These are phyloP conservation scores for Selenicereus undatus DNA, from an alignment of 148 eudicot species.

Conservation along the genomic window DNA sequence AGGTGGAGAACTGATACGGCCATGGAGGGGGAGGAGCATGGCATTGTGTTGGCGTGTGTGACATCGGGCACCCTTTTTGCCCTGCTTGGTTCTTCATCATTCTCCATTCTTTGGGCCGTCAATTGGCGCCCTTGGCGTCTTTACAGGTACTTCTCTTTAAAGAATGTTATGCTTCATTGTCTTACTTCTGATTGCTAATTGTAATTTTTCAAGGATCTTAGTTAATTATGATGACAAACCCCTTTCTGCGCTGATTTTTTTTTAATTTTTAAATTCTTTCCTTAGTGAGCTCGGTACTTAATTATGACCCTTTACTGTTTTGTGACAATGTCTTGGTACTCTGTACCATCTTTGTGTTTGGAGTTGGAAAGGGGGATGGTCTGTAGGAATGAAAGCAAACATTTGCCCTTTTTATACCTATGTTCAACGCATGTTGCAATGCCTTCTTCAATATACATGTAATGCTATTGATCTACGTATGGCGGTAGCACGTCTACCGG, in stretches of 20 bases:
- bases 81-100: slow-evolving; percentile 59
- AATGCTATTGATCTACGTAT: neutral
- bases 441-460: too few species aligned
- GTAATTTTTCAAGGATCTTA: neutral
- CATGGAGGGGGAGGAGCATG: slow-evolving; percentile 57
- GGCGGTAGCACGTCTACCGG: neutral
- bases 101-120: slow-evolving; percentile 88
- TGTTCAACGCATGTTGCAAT: too few species aligned
- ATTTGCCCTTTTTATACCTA: too few species aligned
- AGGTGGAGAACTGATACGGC: slow-evolving; percentile 23
- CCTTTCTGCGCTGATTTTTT: neutral
- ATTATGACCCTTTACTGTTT: too few species aligned
- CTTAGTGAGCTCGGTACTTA: too few species aligned
- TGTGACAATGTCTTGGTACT: too few species aligned
- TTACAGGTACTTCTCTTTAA: slow-evolving; percentile 49
- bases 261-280: too few species aligned
- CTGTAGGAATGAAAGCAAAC: too few species aligned
- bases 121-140: slow-evolving; percentile 99
- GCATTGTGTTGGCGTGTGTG: slow-evolving; percentile 58
- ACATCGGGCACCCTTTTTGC: slow-evolving; percentile 67
- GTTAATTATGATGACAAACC: neutral
- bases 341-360: too few species aligned
- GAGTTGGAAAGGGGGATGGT: too few species aligned
- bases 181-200: neutral
- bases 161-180: too few species aligned